A percentile compares a stretch with the other conserved stretches of the same genome.
These are phyloP conservation scores for Barnettozyma hawaiiensis DNA, from an alignment of 1,139 yeast genomes.

Conservation along the genomic window DNA sequence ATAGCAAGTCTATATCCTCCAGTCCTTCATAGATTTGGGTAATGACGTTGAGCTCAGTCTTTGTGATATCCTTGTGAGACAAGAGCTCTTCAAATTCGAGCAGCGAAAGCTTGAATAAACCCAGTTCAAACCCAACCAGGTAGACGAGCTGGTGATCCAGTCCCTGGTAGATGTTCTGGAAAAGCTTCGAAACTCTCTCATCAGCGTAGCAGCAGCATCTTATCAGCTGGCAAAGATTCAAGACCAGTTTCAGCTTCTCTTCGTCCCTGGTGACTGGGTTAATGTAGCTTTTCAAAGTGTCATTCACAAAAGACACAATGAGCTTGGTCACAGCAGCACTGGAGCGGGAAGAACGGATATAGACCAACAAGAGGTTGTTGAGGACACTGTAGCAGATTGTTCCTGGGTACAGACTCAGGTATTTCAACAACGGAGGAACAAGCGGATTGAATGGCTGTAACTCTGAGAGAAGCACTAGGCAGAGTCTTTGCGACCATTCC, in stretches of 20 bases:
- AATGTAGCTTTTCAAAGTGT: conserved; percentile 2
- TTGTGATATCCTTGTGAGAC: neutral
- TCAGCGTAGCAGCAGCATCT: conserved; percentile 36
- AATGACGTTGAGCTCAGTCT: neutral
- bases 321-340: conserved; percentile 6
- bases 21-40: conserved; percentile 38
- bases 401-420: conserved; percentile 16
- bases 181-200: conserved; percentile 31
- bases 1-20: conserved; percentile 55
- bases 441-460: conserved; percentile 20
- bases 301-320: conserved; percentile 12
- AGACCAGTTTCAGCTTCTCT: conserved; percentile 30
- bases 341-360: conserved; percentile 20
- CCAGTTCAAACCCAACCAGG: conserved; percentile 34
- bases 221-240: conserved; percentile 38
- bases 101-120: conserved; percentile 42
- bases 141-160: conserved; percentile 34
- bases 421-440: conserved; percentile 24
- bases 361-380: conserved; percentile 26
- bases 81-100: conserved; percentile 51
- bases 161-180: conserved; percentile 32
- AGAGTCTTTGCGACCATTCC: conserved; percentile 33
- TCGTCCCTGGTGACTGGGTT: conserved; percentile 25
- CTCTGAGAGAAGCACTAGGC: conserved; percentile 35
- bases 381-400: conserved; percentile 15